Conservation (phyloP, 2,329 filamentous ascomycete genomes). For the Seiridium unicorne region DNA sequence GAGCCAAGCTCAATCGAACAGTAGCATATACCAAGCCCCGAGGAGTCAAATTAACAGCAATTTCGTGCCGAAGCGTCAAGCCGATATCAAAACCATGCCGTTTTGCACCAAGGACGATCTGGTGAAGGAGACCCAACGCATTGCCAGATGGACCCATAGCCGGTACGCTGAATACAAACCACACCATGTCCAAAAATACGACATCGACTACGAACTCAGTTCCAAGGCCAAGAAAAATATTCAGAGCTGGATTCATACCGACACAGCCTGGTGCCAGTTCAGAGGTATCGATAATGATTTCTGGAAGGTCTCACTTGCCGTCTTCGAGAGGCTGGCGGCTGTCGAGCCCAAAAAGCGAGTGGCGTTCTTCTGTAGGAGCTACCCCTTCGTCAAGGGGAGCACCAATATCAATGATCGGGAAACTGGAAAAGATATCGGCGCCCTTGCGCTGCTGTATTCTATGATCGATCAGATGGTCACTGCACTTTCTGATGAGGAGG, state of each 20-base stretch:
- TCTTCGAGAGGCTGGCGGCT: background rate
- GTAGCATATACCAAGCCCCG: too few species aligned
- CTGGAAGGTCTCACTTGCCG: background rate
- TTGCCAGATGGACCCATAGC: background rate
- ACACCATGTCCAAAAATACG: background rate
- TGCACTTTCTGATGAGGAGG: background rate
- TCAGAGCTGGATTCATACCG: background rate
- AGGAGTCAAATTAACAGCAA: too few species aligned
- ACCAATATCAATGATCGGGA: background rate
- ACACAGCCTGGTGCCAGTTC: background rate
- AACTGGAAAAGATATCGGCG: background rate
- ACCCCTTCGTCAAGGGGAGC: background rate
- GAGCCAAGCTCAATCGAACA: too few species aligned
- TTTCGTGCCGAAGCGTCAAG: too few species aligned
- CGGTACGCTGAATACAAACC: background rate
- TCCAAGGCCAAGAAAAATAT: background rate
- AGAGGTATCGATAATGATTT: background rate
- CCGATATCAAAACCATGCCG: background rate
- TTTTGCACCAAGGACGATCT: background rate
- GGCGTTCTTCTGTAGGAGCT: background rate
- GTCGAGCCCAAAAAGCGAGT: background rate
- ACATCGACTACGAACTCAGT: background rate
- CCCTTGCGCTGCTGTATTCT: slow-evolving; percentile 1
- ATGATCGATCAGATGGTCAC: slow-evolving; percentile 1
- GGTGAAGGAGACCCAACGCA: background rate